A percentile compares a stretch with the other conserved stretches of the same genome.
These are phyloP conservation scores for Backusella parvicylindrica DNA, from an alignment of 192 early-diverging fungal genomes.

Conservation along the genomic window DNA sequence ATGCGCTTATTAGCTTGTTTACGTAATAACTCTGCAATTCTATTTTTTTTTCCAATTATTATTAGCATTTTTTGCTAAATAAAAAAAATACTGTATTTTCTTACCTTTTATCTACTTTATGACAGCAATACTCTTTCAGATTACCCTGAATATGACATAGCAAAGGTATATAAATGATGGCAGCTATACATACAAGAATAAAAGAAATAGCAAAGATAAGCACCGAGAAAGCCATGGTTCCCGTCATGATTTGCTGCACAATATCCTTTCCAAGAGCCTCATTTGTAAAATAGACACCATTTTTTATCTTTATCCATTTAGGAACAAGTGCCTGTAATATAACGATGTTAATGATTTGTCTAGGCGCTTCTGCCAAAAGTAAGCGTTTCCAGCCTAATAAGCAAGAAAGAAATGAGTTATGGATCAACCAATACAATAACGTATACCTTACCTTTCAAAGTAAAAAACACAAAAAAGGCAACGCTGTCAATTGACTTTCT, in stretches of 20 bases:
- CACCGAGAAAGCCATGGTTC: constrained; percentile 58
- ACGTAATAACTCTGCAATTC: constrained; percentile 12
- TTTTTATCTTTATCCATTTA: constrained; percentile 26
- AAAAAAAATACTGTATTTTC: neutral
- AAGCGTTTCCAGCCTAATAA: constrained; percentile 77
- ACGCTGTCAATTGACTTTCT: constrained; percentile 60
- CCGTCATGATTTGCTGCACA: constrained; percentile 32
- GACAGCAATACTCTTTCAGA: constrained; percentile 86
- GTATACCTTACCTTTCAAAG: constrained; percentile 62
- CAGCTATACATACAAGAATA: constrained; percentile 57
- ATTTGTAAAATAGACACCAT: constrained; percentile 9
- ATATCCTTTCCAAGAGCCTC: constrained; percentile 17
- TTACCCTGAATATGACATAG: constrained; percentile 79
- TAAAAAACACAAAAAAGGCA: constrained; percentile 85
- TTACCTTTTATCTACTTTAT: constrained; percentile 89
- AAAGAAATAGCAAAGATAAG: constrained; percentile 50
- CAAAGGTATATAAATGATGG: constrained; percentile 76
- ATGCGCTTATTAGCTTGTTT: constrained; percentile 13
- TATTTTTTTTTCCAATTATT: neutral
- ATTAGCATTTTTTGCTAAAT: neutral
- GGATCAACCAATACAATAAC: neutral
- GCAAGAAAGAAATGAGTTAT: neutral
- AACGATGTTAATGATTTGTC: constrained; percentile 67
- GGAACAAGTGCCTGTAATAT: constrained; percentile 40
- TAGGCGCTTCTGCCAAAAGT: constrained; percentile 79